These are phyloP conservation scores for Fusarium kyushuense DNA, from an alignment of 2,329 filamentous ascomycete species.

Conservation along the genomic window DNA sequence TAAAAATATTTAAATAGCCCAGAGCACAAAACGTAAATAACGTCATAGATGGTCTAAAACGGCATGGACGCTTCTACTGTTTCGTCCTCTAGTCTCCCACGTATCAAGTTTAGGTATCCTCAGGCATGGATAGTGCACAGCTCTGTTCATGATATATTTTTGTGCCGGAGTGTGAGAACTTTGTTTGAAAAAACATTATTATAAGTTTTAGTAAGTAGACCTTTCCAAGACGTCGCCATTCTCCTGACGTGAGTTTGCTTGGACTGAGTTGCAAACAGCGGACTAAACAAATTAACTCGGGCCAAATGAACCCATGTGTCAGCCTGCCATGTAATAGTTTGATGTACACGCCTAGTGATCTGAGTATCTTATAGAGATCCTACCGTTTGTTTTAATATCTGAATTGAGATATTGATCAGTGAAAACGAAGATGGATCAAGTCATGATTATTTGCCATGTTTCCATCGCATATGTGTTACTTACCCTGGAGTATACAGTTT, in stretches of 20 bases:
- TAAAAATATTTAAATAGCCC: not conserved
- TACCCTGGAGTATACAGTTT: no score
- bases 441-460: no score
- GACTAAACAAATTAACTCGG: not conserved
- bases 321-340: no score
- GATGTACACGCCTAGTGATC: no score
- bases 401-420: no score
- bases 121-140: not conserved
- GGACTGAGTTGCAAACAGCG: not conserved
- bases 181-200: no score
- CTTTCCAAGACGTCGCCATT: not conserved
- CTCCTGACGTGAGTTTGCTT: not conserved
- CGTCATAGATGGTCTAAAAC: not conserved
- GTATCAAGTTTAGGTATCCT: not conserved
- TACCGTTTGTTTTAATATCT: no score
- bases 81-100: not conserved
- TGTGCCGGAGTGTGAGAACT: not conserved
- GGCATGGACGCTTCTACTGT: not conserved
- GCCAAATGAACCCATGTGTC: no score
- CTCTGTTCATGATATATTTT: not conserved
- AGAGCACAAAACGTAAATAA: not conserved
- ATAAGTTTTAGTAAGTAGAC: no score
- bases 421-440: no score
- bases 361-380: no score
- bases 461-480: no score